These are phyloP conservation scores for Venturia asperata DNA, from an alignment of 2,329 filamentous ascomycete species.

Conservation along the genomic window DNA sequence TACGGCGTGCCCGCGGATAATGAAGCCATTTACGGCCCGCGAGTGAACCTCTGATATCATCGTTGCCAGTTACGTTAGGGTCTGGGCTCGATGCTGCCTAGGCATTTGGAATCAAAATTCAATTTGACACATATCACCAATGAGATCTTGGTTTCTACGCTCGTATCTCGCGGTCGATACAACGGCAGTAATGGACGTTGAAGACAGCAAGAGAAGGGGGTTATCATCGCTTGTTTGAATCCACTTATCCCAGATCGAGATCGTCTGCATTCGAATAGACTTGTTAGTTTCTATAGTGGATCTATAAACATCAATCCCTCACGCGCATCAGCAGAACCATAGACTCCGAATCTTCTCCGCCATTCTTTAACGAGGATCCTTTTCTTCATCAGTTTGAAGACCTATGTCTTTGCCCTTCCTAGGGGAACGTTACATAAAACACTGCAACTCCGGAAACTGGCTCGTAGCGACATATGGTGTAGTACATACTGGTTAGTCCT, in stretches of 20 bases:
- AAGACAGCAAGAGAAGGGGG: neutral
- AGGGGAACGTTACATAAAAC: too few species aligned
- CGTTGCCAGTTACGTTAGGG: neutral
- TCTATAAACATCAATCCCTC: too few species aligned
- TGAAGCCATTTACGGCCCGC: neutral
- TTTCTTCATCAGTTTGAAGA: too few species aligned
- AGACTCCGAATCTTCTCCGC: too few species aligned
- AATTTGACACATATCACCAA: neutral
- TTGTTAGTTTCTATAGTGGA: neutral
- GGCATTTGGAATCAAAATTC: neutral
- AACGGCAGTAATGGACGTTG: neutral
- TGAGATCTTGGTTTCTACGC: neutral
- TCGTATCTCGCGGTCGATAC: neutral
- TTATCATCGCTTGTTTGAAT: neutral
- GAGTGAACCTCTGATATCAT: slow-evolving; percentile 5
- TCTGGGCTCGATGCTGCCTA: neutral
- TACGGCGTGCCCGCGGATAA: neutral
- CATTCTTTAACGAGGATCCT: too few species aligned
- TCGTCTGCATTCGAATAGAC: neutral
- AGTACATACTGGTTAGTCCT: too few species aligned
- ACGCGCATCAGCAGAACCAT: too few species aligned
- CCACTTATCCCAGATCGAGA: neutral
- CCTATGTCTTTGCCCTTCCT: too few species aligned
- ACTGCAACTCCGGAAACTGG: too few species aligned
- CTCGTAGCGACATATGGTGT: too few species aligned